Evolutionary conservation across 768 basidiomycete genomes (phyloP).

Genomic region (Tylopilus intermedius): DNA sequence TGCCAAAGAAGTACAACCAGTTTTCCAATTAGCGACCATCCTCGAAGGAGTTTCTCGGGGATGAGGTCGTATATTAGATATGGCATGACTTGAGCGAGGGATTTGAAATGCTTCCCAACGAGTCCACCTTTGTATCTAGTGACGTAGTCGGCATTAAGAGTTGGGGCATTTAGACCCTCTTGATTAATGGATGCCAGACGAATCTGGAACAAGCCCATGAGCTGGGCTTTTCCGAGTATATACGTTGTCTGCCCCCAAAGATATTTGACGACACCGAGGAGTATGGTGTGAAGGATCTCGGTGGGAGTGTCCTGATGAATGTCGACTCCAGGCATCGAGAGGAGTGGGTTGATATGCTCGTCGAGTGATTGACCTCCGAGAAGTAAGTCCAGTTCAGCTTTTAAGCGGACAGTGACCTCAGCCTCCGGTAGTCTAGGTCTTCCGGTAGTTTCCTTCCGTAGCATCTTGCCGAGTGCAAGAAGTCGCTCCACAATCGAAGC

Average conservation of each 20-base stretch:
- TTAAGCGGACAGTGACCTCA: neutral
- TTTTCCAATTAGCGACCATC: constrained; percentile 32
- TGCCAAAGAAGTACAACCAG: constrained; percentile 40
- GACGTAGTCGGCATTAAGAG: constrained; percentile 30
- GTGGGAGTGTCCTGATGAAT: too few species aligned
- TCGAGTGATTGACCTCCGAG: constrained; percentile 7
- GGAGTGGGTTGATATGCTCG: constrained; percentile 6
- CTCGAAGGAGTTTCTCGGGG: constrained; percentile 14
- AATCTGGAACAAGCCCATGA: constrained; percentile 17
- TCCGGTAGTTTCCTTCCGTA: constrained; percentile 3
- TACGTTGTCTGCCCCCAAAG: too few species aligned
- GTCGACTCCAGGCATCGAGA: too few species aligned
- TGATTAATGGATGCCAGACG: constrained; percentile 21
- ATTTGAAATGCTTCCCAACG: constrained; percentile 24
- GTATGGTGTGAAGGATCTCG: too few species aligned
- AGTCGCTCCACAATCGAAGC: constrained; percentile 29
- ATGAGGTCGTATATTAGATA: constrained; percentile 32
- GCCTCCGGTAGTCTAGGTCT: neutral
- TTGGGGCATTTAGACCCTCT: constrained; percentile 25
- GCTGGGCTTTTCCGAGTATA: constrained; percentile 19
- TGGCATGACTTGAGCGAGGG: constrained; percentile 28
- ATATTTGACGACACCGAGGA: too few species aligned
- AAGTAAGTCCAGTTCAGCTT: neutral
- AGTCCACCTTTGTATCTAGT: constrained; percentile 20
- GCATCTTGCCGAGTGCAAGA: constrained; percentile 26